Evolutionary conservation across 768 basidiomycete species (phyloP).

Genomic region (Pulveroboletus sp.): DNA sequence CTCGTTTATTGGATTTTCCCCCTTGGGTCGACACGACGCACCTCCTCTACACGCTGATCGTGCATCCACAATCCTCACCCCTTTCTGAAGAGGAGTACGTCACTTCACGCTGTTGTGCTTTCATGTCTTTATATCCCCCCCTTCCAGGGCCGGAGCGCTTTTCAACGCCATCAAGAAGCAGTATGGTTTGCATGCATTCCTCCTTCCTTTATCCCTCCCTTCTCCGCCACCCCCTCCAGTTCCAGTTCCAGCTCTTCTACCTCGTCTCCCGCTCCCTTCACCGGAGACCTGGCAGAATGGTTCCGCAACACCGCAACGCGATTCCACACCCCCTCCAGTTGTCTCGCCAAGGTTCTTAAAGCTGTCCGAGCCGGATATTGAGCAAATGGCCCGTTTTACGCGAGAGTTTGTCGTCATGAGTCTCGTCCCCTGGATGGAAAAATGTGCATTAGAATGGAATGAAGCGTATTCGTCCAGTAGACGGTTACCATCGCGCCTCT

Average conservation of each 20-base stretch:
- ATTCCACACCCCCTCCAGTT: not conserved
- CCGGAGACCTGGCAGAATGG: slow-evolving; percentile 23
- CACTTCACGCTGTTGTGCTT: slow-evolving; percentile 1
- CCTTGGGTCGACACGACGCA: slow-evolving; percentile 75
- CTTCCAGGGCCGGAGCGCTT: slow-evolving; percentile 67
- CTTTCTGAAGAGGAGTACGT: slow-evolving; percentile 79
- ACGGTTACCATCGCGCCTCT: slow-evolving; percentile 77
- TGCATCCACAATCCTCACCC: slow-evolving; percentile 67
- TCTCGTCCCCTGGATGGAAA: slow-evolving; percentile 95
- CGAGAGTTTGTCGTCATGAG: slow-evolving; percentile 89
- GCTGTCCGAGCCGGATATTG: slow-evolving; percentile 69
- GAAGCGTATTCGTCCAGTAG: slow-evolving; percentile 78
- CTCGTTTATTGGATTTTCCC: slow-evolving; percentile 63
- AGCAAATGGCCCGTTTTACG: slow-evolving; percentile 70
- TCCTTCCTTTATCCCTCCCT: slow-evolving; percentile 61
- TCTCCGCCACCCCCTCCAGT: slow-evolving; percentile 62
- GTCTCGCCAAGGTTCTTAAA: slow-evolving; percentile 36
- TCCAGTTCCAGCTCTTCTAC: slow-evolving; percentile 60
- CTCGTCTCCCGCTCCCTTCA: slow-evolving; percentile 56
- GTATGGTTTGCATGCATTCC: slow-evolving; percentile 71
- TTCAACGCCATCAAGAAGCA: slow-evolving; percentile 88
- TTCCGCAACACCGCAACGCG: not conserved
- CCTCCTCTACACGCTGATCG: slow-evolving; percentile 70
- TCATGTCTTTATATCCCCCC: slow-evolving; percentile 6
- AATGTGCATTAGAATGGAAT: slow-evolving; percentile 90